Evolutionary conservation across 805 yeast genomes (phyloP), one percentile per base, ranked within the genome.

Genomic region (Ogataea nitratoaversa): DNA sequence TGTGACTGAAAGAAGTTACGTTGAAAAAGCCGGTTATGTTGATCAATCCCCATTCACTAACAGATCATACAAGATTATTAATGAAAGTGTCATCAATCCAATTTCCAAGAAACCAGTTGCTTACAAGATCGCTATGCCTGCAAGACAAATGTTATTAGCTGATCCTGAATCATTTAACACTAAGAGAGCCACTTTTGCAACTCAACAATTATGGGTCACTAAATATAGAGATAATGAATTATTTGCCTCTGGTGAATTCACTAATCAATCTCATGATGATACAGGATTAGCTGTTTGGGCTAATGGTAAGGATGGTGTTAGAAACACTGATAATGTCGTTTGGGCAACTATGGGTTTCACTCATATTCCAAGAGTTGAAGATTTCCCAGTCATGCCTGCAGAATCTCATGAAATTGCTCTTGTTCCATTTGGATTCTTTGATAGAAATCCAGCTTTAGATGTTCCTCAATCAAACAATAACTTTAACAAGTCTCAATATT

Each of bases 371-470:
- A 74, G 86, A 55, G 78, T 81, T 25, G 95, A 84, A 66, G 93
- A 84, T 62, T 84, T 85, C 83, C 95, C 95, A 36, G 91, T 84
- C 41, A 84, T 84, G 95, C 90, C 93, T 24, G 84, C 82, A 41
- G 95, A 84, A 65, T 78, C 79, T 45, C 79, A 83, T 68, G 78
- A 72, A 53, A 80, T 84, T 52, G 71, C 76, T 42, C 71, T 84
- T 41, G 71, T 73, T 36, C 95, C 95, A 40, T 68, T 74, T 52
- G 84, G 85, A 43, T 84, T 84, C 76, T 84, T 84, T 59, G 80
- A 79, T 52, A 77, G 68, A 56, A 84, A 84, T 63, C 95, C 95
- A 23, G 87, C 86, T 30, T 68, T 85, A 60, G 90, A 84, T 57
- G 66, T 84, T 38, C 93, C 93, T 32, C 82, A 80, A 60, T 76